These are phyloP conservation scores for Agaricus bisporus DNA, from an alignment of 768 basidiomycete species.

Conservation along the genomic window DNA sequence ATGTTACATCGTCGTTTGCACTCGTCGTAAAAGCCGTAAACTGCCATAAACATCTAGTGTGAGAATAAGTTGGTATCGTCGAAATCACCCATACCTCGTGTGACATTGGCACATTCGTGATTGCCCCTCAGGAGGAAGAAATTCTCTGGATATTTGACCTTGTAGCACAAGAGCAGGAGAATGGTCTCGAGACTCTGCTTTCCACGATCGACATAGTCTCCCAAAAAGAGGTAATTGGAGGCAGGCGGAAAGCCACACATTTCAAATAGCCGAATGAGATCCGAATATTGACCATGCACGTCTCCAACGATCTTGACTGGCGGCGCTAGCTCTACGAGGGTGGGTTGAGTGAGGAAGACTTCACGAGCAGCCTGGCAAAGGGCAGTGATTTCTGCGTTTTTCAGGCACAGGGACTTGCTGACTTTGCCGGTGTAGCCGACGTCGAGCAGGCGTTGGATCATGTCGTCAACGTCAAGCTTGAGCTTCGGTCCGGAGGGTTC, in stretches of 20 bases:
- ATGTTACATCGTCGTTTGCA: conserved; percentile 99
- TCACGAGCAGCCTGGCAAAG: conserved; percentile 95
- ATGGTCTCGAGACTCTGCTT: conserved; percentile 99
- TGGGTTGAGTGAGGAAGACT: conserved; percentile 93
- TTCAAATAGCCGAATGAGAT: conserved; percentile 96
- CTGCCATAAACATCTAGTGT: conserved; percentile 34
- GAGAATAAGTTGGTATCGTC: conserved; percentile 9
- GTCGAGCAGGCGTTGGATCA: conserved; percentile 93
- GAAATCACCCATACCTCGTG: conserved; percentile 65
- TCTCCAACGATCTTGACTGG: conserved; percentile 99
- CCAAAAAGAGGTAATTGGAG: conserved; percentile 97
- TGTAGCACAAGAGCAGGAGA: conserved; percentile 93
- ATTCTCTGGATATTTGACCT: conserved; percentile 99
- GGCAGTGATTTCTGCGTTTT: conserved; percentile 92
- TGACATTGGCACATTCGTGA: conserved; percentile 99
- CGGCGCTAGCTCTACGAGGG: conserved; percentile 92
- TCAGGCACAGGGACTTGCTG: conserved; percentile 90
- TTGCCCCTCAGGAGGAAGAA: conserved; percentile 97
- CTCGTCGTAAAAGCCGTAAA: conserved; percentile 99
- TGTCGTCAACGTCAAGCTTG: conserved; percentile 92
- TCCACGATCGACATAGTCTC: conserved; percentile 98
- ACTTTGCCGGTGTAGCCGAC: conserved; percentile 98
- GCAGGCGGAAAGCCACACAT: conserved; percentile 99
- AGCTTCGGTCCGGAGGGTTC: conserved; percentile 41
- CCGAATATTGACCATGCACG: conserved; percentile 98